Conservation (phyloP, 257 asterid genomes). For the Oldenlandia corymbosa region DNA sequence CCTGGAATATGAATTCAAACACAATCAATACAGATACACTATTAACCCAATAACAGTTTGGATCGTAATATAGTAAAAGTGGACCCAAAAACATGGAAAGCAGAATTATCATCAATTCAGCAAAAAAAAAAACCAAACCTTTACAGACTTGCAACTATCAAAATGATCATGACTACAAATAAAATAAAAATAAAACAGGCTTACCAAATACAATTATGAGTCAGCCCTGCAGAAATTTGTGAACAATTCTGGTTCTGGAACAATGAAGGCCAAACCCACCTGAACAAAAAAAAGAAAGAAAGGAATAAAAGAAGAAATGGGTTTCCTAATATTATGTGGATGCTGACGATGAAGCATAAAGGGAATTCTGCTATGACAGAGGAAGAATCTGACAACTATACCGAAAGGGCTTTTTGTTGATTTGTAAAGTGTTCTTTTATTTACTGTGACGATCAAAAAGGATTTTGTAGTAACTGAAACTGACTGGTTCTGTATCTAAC, state of each 20-base stretch:
- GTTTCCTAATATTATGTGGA: conserved; percentile 3
- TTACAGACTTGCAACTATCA: background rate
- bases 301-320: background rate
- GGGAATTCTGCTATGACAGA: conserved; percentile 2
- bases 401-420: background rate
- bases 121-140: background rate
- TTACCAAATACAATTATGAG: conserved; percentile 7
- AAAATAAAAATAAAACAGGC: background rate
- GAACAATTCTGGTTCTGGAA: background rate
- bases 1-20: background rate
- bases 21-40: conserved; percentile 2
- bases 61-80: background rate
- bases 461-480: background rate
- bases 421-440: background rate
- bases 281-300: conserved; percentile 6
- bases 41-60: background rate
- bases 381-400: conserved; percentile 13
- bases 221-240: conserved; percentile 1
- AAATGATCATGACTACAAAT: background rate
- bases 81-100: background rate
- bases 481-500: conserved; percentile 2
- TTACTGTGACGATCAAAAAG: background rate
- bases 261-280: background rate
- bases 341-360: conserved; percentile 14
- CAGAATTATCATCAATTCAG: background rate